Evolutionary conservation across 176 grass and related monocot species (phyloP), one percentile per base, ranked within the genome.

Genomic region (Eleusine indica): DNA sequence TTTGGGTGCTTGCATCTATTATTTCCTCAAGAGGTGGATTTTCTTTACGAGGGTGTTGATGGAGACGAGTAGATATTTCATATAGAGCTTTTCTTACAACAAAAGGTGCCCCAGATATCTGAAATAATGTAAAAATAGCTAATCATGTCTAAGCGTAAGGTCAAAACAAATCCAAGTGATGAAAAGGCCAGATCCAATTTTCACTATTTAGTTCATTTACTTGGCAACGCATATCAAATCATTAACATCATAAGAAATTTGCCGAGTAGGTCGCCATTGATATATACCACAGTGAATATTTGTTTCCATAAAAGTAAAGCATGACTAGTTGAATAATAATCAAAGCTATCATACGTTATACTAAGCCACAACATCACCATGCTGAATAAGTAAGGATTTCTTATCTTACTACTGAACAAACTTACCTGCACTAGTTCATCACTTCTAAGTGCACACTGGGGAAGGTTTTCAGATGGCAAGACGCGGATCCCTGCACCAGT

Each of bases 401-500:
- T 73, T 77, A 70, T 83, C 29, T 65, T 77, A 70, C 51, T 78
- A 75, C 14, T 49, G 63, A 57, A 76, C 12, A 71, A 71, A 37
- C 38, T 86, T 93, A 95, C 96, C 93, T 99, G 96, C 56, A 99
- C 93, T 71, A 99, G 83, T 80, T 99, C 96, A 85, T 99, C 96
- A 86, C 71, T 87, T 76, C 52, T 85, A 90, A 99, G 92, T 42
- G 96, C 91, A 70, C 96, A 99, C 46, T 70, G 83, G 46, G 96
- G 96, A 86, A 90, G 93, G 57, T 83, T 85, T 83, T 99, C 91
- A 0, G 89, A 84, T 79, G 96, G 89, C 73, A 99, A 82, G 74
- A 99, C 58, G 65, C 88, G 89, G 63, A 99, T 99, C 57, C 86
- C 89, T 66, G 91, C 86, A 6, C 93, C 87, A 82, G 96, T 94